Evolutionary conservation across 805 yeast species (phyloP), one percentile per base, ranked within the genome.

Genomic region (Dipodascopsis uninucleata): DNA sequence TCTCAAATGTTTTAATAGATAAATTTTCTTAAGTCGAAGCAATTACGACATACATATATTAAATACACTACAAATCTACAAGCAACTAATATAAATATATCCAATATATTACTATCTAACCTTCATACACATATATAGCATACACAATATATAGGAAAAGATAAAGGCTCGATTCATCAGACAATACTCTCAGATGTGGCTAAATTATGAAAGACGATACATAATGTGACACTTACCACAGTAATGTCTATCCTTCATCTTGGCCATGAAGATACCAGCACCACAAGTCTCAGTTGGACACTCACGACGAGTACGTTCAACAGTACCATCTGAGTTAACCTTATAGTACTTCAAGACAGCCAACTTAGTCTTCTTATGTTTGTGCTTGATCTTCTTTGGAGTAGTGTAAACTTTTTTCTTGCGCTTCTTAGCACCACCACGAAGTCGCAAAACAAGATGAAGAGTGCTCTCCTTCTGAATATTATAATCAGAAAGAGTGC

Each of bases 351-450:
- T 88, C 74, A 93, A 85, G 74, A 93, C 97, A 75, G 97, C 97
- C 70, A 93, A 81, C 85, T 93, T 93, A 77, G 85, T 86, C 82
- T 90, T 93, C 86, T 85, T 93, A 85, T 87, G 96, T 85, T 88
- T 89, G 94, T 93, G 97, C 79, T 77, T 86, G 79, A 93, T 86
- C 85, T 89, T 94, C 89, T 93, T 93, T 81, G 98, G 98, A 71
- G 97, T 90, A 78, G 97, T 90, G 90, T 90, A 93, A 72, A 88
- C 97, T 95, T 90, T 90, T 96, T 93, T 93, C 93, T 93, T 93
- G 83, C 96, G 90, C 93, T 93, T 93, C 86, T 89, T 93, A 80
- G 96, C 96, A 77, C 96, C 96, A 72, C 97, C 97, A 79, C 97
- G 86, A 71, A 90, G 85, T 81, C 97, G 88, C 60, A 90, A 77